Base-by-base conservation (phyloP, 306 rosid genomes). In the Malus fusca region DNA sequence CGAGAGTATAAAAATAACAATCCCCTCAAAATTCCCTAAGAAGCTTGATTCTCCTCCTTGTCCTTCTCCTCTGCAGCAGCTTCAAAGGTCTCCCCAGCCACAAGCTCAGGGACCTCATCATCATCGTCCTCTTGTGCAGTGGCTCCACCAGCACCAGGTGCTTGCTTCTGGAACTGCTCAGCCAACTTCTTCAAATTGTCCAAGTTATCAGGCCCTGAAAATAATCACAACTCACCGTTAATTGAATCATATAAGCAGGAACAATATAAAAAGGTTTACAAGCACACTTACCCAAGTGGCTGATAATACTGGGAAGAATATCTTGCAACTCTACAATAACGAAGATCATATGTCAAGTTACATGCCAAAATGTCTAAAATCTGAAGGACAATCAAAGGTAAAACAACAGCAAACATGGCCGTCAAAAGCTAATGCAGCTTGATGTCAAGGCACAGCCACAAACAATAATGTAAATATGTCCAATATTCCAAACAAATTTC, bases 131-230 rank as follows among this genome's bases (percentile, higher is more conserved):
- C 92, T 73, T 83, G 87, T 3, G 78, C 86, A 2, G 84, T 11
- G 28, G 82, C 26, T 28, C 85, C 82, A 58, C 75, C 89, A 11
- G 77, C 96, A 68, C 89, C 93, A 33, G 96, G 93, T 73, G 89
- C 79, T 76, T 91, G 96, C 91, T 86, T 90, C 84, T 94, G 94
- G 72, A 92, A 92, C 75, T 92, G 97, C 84, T 94, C 97, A 0
- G 96, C 97, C 26, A 91, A 80, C 82, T 91, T 94, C 80, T 91
- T 94, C 82, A 94, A 85, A 83, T 92, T 94, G 85, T 94, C 98
- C 88, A 89, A 84, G 84, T 92, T 94, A 74, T 92, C 97, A 1
- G 97, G 97, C 64, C 97, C 98, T 94, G 90, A 42, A 86, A 75
- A 74, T 71, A 33, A 31, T 48, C 6, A 44, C 19, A 18, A 7